Evolutionary conservation across 2,329 filamentous ascomycete genomes (phyloP).

Genomic region (Lachnellula arida): DNA sequence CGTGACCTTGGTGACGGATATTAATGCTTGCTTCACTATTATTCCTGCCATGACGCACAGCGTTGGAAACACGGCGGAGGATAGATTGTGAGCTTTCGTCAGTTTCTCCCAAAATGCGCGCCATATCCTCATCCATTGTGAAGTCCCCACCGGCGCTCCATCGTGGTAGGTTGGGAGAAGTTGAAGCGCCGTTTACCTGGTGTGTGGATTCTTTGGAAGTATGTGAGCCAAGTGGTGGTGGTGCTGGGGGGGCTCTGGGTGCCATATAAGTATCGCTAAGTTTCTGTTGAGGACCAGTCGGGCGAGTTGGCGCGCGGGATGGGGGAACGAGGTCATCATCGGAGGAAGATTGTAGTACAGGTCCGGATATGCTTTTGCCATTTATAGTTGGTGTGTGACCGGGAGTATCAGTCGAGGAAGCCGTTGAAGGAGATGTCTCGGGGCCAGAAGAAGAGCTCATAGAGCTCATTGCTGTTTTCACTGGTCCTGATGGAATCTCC

Average conservation of each 20-base stretch:
- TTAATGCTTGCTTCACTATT: slow-evolving; percentile 60
- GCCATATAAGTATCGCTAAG: slow-evolving; percentile 33
- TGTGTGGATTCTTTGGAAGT: slow-evolving; percentile 45
- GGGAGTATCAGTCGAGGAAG: slow-evolving; percentile 29
- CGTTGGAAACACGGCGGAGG: slow-evolving; percentile 84
- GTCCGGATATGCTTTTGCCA: slow-evolving; percentile 31
- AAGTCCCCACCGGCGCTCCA: slow-evolving; percentile 82
- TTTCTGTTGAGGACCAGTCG: slow-evolving; percentile 39
- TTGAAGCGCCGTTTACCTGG: slow-evolving; percentile 32
- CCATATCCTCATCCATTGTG: slow-evolving; percentile 93
- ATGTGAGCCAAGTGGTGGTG: slow-evolving; percentile 19
- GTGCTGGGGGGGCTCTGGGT: slow-evolving; percentile 31
- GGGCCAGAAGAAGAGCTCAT: slow-evolving; percentile 28
- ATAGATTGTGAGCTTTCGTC: slow-evolving; percentile 77
- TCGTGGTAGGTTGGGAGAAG: slow-evolving; percentile 63
- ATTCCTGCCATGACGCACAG: slow-evolving; percentile 86
- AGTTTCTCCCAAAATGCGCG: slow-evolving; percentile 69
- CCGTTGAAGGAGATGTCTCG: slow-evolving; percentile 30
- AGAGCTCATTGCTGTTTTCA: slow-evolving; percentile 23
- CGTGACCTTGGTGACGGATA: slow-evolving; percentile 45
- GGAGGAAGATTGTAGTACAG: slow-evolving; percentile 22
- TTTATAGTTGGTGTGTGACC: slow-evolving; percentile 29
- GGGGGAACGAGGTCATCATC: slow-evolving; percentile 25
- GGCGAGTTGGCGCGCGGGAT: slow-evolving; percentile 29
- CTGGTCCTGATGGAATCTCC: slow-evolving; percentile 42